Evolutionary conservation across 1,284 basidiomycete genomes (phyloP), one percentile per base, ranked within the genome.

Genomic region (Abortiporus biennis): DNA sequence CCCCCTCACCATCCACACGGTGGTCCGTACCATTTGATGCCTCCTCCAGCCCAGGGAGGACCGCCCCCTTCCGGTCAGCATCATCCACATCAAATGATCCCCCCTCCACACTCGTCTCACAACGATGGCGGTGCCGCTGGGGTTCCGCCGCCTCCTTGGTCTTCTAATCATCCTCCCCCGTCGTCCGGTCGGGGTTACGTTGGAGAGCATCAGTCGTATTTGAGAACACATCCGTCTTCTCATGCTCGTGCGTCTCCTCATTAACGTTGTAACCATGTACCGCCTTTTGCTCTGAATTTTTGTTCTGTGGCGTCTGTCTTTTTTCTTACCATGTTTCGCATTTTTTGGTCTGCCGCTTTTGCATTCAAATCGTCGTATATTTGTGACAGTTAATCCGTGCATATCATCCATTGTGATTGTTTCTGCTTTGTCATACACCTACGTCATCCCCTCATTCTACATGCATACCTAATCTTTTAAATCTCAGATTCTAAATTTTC

Each of bases 141-240:
- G 1, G 57, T 64, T n/a, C 64, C 69, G 1, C 66, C 70, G 1
- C 72, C 76, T 3, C 71, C 76, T 9, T 78, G 76, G 76, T 57
- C 64, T 29, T 58, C 63, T 17, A 46, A 61, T 23, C 38, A 22
- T 24, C 55, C 59, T 15, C 50, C 64, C 34, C 41, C 56, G 17
- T 46, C 45, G 29, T 19, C 40, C 36, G 42, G 58, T 47, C 56
- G 67, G 24, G 59, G 56, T 32, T 74, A 72, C 50, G 54, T 66
- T n/a, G 56, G 64, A 13, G 72, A 76, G 46, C 74, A 76, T 37
- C 76, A 76, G 51, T 79, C 77, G 19, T 80, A 79, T 52, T 67
- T 79, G 58, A 65, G 78, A 35, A 67, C 72, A 33, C 73, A 76
- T 44, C 60, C 66, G 6, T 58, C 64, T 6, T 66, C 64, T 43